phyloP scores from a whole-genome alignment of 2,329 filamentous ascomycete species.

The Aureobasidium namibiae region DNA sequence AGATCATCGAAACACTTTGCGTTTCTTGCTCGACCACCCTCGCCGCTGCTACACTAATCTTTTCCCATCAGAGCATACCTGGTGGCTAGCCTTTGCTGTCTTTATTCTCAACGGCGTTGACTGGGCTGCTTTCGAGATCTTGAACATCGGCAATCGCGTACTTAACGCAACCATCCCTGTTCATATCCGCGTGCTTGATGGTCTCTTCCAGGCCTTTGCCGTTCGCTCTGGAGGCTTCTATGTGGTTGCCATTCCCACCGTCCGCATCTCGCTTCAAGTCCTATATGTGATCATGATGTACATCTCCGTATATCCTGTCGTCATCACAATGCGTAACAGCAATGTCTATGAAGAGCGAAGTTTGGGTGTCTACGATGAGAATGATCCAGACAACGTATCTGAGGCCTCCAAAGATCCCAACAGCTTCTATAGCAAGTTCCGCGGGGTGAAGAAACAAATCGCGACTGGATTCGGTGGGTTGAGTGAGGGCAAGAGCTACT shows the following conservation, averaged over 20 bases:
- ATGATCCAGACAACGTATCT: conserved; percentile 2
- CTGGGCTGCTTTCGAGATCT: conserved; percentile 42
- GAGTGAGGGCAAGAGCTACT: conserved; percentile 27
- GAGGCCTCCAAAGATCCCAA: not conserved
- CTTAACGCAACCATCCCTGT: conserved; percentile 37
- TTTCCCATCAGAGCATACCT: conserved; percentile 53
- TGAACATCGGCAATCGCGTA: conserved; percentile 48
- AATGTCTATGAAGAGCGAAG: conserved; percentile 56
- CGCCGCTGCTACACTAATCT: conserved; percentile 55
- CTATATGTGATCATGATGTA: conserved; percentile 60
- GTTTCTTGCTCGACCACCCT: conserved; percentile 55
- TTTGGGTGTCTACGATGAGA: conserved; percentile 49
- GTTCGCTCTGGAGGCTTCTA: conserved; percentile 43
- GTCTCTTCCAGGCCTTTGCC: conserved; percentile 51
- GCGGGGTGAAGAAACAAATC: conserved; percentile 2
- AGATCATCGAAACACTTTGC: conserved; percentile 37
- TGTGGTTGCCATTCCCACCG: conserved; percentile 37
- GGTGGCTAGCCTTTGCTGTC: conserved; percentile 46
- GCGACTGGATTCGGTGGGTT: conserved; percentile 3
- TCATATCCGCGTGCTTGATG: conserved; percentile 44
- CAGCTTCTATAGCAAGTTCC: conserved; percentile 2
- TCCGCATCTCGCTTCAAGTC: conserved; percentile 50
- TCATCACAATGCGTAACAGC: conserved; percentile 52
- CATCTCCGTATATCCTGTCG: conserved; percentile 53
- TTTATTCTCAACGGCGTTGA: conserved; percentile 47